Conservation (phyloP, 1,284 basidiomycete genomes). For the Lentinula novae-zelandiae region DNA sequence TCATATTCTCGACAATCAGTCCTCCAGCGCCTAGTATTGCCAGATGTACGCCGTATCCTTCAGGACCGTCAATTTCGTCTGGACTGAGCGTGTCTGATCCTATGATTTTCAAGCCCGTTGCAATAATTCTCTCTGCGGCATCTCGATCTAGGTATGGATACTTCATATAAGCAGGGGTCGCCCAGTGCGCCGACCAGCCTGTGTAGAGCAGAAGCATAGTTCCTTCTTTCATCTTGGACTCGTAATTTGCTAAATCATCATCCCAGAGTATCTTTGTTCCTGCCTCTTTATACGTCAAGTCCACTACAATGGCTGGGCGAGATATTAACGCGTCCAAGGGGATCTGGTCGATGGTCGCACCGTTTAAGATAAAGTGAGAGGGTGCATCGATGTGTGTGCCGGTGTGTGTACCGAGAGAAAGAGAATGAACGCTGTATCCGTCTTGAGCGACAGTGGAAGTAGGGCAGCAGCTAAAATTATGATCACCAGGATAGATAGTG, state of each 20-base stretch:
- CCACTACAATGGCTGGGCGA: slow-evolving; percentile 43
- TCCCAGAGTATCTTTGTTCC: slow-evolving; percentile 53
- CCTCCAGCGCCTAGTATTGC: slow-evolving; percentile 52
- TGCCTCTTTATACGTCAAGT: slow-evolving; percentile 36
- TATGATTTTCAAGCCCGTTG: slow-evolving; percentile 48
- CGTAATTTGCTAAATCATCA: slow-evolving; percentile 32
- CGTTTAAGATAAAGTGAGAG: slow-evolving; percentile 58
- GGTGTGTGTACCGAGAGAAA: slow-evolving; percentile 54
- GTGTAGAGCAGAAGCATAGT: slow-evolving; percentile 50
- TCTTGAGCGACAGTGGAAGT: slow-evolving; percentile 36
- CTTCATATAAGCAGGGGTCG: slow-evolving; percentile 45
- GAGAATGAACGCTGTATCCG: slow-evolving; percentile 45
- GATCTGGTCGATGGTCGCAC: slow-evolving; percentile 53
- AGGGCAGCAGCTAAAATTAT: slow-evolving; percentile 35
- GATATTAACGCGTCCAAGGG: slow-evolving; percentile 48
- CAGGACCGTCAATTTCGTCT: slow-evolving; percentile 49
- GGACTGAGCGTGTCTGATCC: slow-evolving; percentile 64
- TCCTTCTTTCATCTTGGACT: slow-evolving; percentile 31
- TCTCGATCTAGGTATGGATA: slow-evolving; percentile 61
- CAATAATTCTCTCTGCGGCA: slow-evolving; percentile 45
- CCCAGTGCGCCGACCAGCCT: slow-evolving; percentile 59
- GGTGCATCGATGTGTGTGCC: slow-evolving; percentile 77
- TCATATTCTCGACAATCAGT: slow-evolving; percentile 68
- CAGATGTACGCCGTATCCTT: slow-evolving; percentile 49
- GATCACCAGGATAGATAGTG: slow-evolving; percentile 55